Conservation (phyloP, 1,284 basidiomycete genomes). For the Malassezia equina region DNA sequence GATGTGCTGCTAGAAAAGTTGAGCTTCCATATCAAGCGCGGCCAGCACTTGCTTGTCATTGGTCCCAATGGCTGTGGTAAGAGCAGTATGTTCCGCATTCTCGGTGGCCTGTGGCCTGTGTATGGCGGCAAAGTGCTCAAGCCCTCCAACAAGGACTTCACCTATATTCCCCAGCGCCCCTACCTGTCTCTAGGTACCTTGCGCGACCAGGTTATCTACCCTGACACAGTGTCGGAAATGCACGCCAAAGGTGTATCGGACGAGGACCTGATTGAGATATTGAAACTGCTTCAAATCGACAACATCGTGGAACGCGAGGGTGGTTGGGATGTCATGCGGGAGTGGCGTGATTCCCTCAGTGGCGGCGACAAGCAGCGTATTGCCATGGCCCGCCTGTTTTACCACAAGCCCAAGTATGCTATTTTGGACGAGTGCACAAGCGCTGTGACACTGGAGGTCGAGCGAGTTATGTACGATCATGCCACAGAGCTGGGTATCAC, state of each 20-base stretch:
- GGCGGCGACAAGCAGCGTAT: conserved; percentile 66
- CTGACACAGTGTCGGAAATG: conserved; percentile 59
- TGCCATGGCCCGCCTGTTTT: conserved; percentile 92
- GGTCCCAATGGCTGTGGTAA: conserved; percentile 61
- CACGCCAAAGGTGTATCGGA: conserved; percentile 53
- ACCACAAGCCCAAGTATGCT: conserved; percentile 91
- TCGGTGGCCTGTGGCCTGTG: conserved; percentile 93
- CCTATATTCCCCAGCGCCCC: conserved; percentile 88
- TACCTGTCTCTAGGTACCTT: conserved; percentile 87
- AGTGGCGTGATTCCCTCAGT: conserved; percentile 86
- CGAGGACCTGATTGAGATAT: conserved; percentile 62
- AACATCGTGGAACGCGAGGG: conserved; percentile 86
- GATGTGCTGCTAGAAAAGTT: conserved; percentile 69
- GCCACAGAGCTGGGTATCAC: conserved; percentile 56
- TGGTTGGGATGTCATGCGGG: conserved; percentile 76
- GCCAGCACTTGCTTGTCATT: conserved; percentile 56
- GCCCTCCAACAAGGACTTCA: conserved; percentile 77
- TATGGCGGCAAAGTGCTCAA: conserved; percentile 91
- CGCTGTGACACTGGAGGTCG: conserved; percentile 82
- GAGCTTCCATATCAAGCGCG: conserved; percentile 78
- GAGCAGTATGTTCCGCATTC: conserved; percentile 69
- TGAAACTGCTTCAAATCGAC: conserved; percentile 75
- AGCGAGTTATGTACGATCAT: conserved; percentile 88
- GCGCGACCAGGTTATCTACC: conserved; percentile 74
- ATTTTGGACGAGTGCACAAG: conserved; percentile 93